Evolutionary conservation across 78 protist genomes (phyloP), one percentile per base, ranked within the genome.

Genomic region (Dictyostelium intermedium): DNA sequence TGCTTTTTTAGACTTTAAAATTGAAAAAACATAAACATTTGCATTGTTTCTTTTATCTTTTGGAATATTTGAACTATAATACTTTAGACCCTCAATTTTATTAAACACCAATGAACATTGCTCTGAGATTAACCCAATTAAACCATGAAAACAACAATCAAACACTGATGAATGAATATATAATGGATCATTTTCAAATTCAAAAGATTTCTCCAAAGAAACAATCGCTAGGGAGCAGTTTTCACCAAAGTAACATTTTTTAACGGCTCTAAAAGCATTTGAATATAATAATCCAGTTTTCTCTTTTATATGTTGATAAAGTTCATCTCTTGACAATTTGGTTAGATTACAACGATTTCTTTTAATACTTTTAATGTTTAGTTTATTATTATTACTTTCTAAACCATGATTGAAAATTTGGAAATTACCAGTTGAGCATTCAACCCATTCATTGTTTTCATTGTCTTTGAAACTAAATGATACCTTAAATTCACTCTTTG

Each of bases 61-160:
- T 14, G 78, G 39, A 32, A 70, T 53, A 32, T 50, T 79, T 79
- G 2, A 78, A 18, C 41, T 32, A 82, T 50, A 86, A 3, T 50
- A 35, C 41, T 86, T 76, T 9, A 86, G 16, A n/a, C 79, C 39
- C 5, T 9, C 32, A 41, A 78, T 25, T 27, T 74, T 77, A 11
- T 86, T 85, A 78, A 86, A 86, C 5, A 86, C 72, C 27, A 86
- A 61, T 16, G 77, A 37, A 23, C 14, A 60, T 60, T 60, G 69
- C 2, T 76, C 85, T 0, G 77, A 47, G 56, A 78, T 43, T 56
- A 86, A 63, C 13, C 84, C 41, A 39, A 78, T 43, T 11, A 61
- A 5, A 25, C 85, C 92, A 25, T 86, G 92, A 1, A 86, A 27
- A 43, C 72, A n/a, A n/a, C n/a, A n/a, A n/a, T n/a, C n/a, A n/a